Conservation (phyloP, 768 basidiomycete genomes). For the Austroboletus eburneus region DNA sequence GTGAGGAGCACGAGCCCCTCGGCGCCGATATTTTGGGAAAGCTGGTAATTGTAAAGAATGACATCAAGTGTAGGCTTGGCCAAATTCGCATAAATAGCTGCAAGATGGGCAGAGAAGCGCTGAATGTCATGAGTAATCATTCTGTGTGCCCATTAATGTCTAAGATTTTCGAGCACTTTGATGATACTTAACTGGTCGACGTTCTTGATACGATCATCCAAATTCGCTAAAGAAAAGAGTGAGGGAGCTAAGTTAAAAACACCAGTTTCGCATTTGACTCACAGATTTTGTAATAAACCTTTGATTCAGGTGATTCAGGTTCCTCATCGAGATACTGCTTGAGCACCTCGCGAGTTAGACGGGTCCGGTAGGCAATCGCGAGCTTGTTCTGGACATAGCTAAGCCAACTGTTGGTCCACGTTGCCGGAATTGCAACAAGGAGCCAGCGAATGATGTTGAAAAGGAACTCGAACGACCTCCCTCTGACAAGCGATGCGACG, state of each 20-base stretch:
- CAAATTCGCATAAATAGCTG: conserved; percentile 90
- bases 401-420: conserved; percentile 90
- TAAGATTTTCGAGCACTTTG: background rate
- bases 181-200: conserved; percentile 72
- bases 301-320: conserved; percentile 60
- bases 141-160: conserved; percentile 36
- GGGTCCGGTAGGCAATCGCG: conserved; percentile 81
- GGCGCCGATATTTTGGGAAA: conserved; percentile 91
- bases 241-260: conserved; percentile 5
- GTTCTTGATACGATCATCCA: conserved; percentile 95
- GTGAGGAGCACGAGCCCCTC: conserved; percentile 86
- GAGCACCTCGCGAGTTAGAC: conserved; percentile 81
- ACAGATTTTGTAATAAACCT: conserved; percentile 93
- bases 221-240: conserved; percentile 60
- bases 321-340: conserved; percentile 78
- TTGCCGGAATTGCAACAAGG: conserved; percentile 87
- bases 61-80: conserved; percentile 93
- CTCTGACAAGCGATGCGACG: conserved; percentile 91
- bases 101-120: conserved; percentile 84
- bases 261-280: conserved; percentile 21
- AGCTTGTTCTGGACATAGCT: conserved; percentile 93
- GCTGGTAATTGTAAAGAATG: conserved; percentile 92
- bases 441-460: conserved; percentile 88
- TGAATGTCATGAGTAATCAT: conserved; percentile 97
- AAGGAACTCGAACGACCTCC: conserved; percentile 73